Evolutionary conservation across 768 basidiomycete species (phyloP).

Genomic region (Tephrocybe sp.): DNA sequence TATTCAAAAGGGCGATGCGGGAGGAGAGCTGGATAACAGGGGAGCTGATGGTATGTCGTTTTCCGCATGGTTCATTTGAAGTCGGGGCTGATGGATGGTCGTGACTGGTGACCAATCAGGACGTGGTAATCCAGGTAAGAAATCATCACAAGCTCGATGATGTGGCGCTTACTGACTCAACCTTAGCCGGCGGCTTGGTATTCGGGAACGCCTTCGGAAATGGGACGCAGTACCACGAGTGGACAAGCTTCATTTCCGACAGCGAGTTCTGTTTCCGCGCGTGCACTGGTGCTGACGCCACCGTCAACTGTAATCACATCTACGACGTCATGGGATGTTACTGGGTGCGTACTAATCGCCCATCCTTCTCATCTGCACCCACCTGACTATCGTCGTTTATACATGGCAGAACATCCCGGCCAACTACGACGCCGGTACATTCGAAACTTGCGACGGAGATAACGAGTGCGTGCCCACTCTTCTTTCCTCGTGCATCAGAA

Average conservation of each 20-base stretch:
- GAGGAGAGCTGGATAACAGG: slow-evolving; percentile 73
- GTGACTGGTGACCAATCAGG: neutral
- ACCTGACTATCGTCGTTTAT: neutral
- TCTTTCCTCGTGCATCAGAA: no score
- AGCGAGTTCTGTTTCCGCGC: slow-evolving; percentile 24
- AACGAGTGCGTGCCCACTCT: slow-evolving; percentile 36
- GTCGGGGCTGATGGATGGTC: slow-evolving; percentile 18
- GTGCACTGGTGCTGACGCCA: slow-evolving; percentile 60
- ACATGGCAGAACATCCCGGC: slow-evolving; percentile 71
- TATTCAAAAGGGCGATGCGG: slow-evolving; percentile 49
- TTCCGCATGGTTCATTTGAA: slow-evolving; percentile 31
- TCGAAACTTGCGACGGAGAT: slow-evolving; percentile 67
- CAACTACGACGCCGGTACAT: slow-evolving; percentile 57
- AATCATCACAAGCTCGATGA: neutral
- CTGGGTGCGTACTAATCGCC: slow-evolving; percentile 35
- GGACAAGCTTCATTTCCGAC: slow-evolving; percentile 79
- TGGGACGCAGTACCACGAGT: slow-evolving; percentile 67
- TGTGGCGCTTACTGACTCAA: neutral
- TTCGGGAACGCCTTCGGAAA: slow-evolving; percentile 63
- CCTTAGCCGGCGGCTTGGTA: slow-evolving; percentile 63
- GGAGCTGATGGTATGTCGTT: slow-evolving; percentile 61
- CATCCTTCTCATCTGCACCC: neutral
- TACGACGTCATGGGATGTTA: slow-evolving; percentile 69
- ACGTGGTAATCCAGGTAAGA: slow-evolving; percentile 43
- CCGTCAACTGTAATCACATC: slow-evolving; percentile 71